These are phyloP conservation scores for Ophiosphaerella herpotricha DNA, from an alignment of 2,329 filamentous ascomycete genomes.

Conservation along the genomic window DNA sequence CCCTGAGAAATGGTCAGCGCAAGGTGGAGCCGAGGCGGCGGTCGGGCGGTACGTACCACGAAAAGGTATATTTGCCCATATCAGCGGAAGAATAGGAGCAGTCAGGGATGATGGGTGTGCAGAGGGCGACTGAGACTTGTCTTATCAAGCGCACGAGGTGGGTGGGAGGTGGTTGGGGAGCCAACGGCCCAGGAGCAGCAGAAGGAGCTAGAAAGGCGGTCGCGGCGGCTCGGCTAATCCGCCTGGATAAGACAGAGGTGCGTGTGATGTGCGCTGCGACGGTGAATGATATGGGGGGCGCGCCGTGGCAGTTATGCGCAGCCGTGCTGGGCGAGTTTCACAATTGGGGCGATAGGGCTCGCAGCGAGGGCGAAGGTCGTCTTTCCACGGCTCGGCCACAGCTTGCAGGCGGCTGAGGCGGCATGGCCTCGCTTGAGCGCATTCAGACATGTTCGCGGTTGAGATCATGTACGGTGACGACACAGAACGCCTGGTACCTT, in stretches of 20 bases:
- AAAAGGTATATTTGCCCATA: conserved; percentile 73
- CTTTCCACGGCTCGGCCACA: too few species aligned
- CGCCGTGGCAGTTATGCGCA: too few species aligned
- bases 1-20: conserved; percentile 60
- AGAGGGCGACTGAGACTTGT: conserved; percentile 33
- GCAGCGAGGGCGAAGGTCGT: too few species aligned
- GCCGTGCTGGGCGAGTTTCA: too few species aligned
- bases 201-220: conserved; percentile 27
- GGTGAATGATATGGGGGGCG: neutral
- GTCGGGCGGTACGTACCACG: conserved; percentile 61
- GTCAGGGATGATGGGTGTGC: conserved; percentile 16
- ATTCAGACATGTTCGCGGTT: too few species aligned
- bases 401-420: conserved; percentile 1
- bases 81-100: conserved; percentile 26
- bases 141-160: conserved; percentile 22
- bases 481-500: conserved; percentile 12
- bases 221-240: conserved; percentile 29
- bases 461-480: conserved; percentile 26
- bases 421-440: neutral
- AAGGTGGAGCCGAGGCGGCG: conserved; percentile 11
- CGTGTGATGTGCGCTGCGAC: conserved; percentile 3
- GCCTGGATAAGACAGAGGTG: conserved; percentile 18
- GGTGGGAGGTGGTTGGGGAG: conserved; percentile 30
- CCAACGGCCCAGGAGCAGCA: conserved; percentile 30
- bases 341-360: too few species aligned